Base-by-base conservation (phyloP, 345 rosid species). In the Passiflora organensis region DNA sequence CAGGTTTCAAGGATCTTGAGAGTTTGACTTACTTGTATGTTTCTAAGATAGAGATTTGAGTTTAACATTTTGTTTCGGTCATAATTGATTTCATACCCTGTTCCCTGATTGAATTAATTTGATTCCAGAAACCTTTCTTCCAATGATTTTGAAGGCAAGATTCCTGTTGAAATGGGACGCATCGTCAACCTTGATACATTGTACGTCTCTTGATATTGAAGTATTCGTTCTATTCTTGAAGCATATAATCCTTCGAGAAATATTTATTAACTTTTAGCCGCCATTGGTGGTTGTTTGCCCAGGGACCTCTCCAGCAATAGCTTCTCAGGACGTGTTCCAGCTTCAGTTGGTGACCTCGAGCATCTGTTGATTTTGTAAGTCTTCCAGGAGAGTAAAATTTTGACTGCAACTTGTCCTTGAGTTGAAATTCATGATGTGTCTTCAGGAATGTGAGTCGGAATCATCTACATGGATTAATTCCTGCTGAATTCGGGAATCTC, bases 11-110 rank as follows among this genome's bases (percentile, higher is more conserved):
- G 45, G 73, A 80, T 58, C 81, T 89, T 0, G 82, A 76, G 61
- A 94, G 99, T 72, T 66, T 94, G 79, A 94, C 99, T 16, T 85
- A 85, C 72, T 66, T 94, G 99, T 94, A 77, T 70, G 97, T 65
- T 43, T 24, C 32, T 13, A 10, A 28, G 34, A 28, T 28, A 8
- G 8, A 28, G 34, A 28, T 28, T 3, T 28, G 8, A 28, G 8
- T 8, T 28, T 28, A 28, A 28, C 3, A 2, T 28, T 28, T 3
- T 28, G 5, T 28, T 28, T 2, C 11, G 25, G 9, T 6, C 11
- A 6, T 12, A 19, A 0, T 48, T 51, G 39, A 13, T 9, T 13
- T 0, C 13, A 9, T 55, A 39, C 28, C 13, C 25, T 15, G 23
- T 22, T 10, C 12, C 15, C 58, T 19, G 23, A 68, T 39, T 14